phyloP scores from a whole-genome alignment of 1,139 yeast genomes.

The Taphrina wiesneri region DNA sequence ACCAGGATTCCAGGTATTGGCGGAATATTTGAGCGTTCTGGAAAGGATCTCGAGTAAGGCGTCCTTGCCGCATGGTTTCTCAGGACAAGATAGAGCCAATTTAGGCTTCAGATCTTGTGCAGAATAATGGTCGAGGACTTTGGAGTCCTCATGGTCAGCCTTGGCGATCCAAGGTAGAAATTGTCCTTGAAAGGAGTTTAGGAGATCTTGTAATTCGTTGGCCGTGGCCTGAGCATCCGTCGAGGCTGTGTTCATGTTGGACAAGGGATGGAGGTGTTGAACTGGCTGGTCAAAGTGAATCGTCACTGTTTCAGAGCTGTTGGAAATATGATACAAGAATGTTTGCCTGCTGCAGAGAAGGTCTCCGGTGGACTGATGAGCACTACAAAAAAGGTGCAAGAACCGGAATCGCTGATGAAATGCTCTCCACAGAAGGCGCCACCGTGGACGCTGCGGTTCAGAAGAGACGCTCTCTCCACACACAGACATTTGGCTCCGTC shows the following conservation, averaged over 20 bases:
- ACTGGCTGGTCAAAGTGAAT: not conserved
- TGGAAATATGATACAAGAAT: no score
- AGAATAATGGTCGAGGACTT: constrained; percentile 28
- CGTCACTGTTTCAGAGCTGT: no score
- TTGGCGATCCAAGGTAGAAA: constrained; percentile 32
- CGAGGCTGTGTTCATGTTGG: constrained; percentile 23
- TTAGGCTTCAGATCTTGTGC: constrained; percentile 15
- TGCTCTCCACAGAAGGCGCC: constrained; percentile 3
- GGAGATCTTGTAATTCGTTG: constrained; percentile 18
- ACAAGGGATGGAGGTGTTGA: not conserved
- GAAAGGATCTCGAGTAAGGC: constrained; percentile 58
- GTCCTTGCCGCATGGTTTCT: constrained; percentile 37
- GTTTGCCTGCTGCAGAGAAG: no score
- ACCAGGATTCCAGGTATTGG: constrained; percentile 85
- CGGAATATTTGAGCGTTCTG: constrained; percentile 63
- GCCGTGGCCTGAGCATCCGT: constrained; percentile 5
- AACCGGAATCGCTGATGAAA: not conserved
- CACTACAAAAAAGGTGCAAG: not conserved
- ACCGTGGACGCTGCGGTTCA: no score
- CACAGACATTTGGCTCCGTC: no score
- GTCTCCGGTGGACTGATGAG: no score
- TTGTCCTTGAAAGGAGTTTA: constrained; percentile 12
- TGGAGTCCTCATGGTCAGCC: constrained; percentile 12
- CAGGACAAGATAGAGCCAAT: constrained; percentile 34
- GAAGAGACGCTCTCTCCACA: no score